Conservation (phyloP, 2,329 filamentous ascomycete genomes). For the Ophiostoma sp. region DNA sequence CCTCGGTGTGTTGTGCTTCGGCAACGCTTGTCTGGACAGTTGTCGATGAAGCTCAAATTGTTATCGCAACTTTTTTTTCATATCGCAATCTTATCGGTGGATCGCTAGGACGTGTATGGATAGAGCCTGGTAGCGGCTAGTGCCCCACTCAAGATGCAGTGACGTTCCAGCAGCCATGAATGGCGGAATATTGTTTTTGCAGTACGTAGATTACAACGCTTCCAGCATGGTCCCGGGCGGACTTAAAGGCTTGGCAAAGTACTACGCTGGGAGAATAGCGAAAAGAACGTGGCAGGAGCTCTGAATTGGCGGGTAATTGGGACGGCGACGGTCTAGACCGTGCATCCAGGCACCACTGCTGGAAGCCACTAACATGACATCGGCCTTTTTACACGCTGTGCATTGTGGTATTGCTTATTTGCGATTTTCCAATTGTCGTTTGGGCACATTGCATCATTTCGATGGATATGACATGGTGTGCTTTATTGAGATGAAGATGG, state of each 20-base stretch:
- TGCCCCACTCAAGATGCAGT: not conserved
- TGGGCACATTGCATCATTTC: slow-evolving; percentile 5
- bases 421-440: not conserved
- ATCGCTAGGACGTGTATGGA: not conserved
- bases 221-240: not conserved
- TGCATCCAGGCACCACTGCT: not conserved
- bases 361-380: not conserved
- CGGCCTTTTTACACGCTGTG: not conserved
- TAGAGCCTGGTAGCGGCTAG: not conserved
- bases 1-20: not conserved
- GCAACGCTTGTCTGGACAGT: not conserved
- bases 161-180: not conserved
- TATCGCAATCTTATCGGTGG: not conserved
- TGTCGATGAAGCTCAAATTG: not conserved
- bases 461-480: not conserved
- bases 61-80: slow-evolving; percentile 12
- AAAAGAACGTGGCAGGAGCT: not conserved
- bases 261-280: not conserved
- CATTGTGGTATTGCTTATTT: not conserved
- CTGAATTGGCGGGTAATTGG: not conserved
- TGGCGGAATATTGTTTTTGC: not conserved
- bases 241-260: not conserved
- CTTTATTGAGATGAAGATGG: not conserved
- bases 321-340: not conserved
- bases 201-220: not conserved